Conservation (phyloP, 2,329 filamentous ascomycete genomes). For the Colletotrichum sansevieriae region DNA sequence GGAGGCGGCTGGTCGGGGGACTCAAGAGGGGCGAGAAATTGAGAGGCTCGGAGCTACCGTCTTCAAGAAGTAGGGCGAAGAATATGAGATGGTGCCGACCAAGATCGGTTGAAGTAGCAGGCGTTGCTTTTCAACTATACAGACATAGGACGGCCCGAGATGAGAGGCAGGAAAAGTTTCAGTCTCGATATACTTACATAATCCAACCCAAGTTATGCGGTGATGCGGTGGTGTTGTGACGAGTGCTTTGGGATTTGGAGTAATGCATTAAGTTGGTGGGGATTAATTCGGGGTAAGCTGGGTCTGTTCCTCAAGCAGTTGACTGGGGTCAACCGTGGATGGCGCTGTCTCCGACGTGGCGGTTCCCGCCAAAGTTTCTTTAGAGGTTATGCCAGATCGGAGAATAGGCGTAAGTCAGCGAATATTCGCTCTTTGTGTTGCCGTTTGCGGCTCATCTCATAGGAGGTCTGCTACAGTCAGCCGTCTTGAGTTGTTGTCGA, state of each 20-base stretch:
- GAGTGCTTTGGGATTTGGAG: background rate
- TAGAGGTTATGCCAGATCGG: constrained; percentile 18
- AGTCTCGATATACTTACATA: constrained; percentile 24
- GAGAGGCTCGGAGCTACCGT: constrained; percentile 78
- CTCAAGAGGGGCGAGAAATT: constrained; percentile 80
- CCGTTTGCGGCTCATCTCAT: background rate
- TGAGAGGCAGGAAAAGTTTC: background rate
- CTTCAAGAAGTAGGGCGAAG: constrained; percentile 59
- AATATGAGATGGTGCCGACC: background rate
- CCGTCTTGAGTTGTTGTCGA: background rate
- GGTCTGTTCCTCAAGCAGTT: background rate
- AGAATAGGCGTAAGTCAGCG: no score
- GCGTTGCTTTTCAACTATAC: background rate
- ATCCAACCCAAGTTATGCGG: constrained; percentile 13
- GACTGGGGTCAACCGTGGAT: constrained; percentile 9
- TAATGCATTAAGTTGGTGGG: constrained; percentile 1
- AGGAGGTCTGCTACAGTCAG: background rate
- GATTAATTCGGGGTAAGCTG: constrained; percentile 27
- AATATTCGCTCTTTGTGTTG: background rate
- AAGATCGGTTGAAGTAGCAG: constrained; percentile 10
- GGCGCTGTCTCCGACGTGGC: background rate
- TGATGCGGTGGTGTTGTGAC: background rate
- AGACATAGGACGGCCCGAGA: background rate
- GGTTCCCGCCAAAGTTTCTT: constrained; percentile 20
- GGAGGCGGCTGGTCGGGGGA: constrained; percentile 77